Evolutionary conservation across 257 asterid species (phyloP).

Genomic region (Eucommia ulmoides): DNA sequence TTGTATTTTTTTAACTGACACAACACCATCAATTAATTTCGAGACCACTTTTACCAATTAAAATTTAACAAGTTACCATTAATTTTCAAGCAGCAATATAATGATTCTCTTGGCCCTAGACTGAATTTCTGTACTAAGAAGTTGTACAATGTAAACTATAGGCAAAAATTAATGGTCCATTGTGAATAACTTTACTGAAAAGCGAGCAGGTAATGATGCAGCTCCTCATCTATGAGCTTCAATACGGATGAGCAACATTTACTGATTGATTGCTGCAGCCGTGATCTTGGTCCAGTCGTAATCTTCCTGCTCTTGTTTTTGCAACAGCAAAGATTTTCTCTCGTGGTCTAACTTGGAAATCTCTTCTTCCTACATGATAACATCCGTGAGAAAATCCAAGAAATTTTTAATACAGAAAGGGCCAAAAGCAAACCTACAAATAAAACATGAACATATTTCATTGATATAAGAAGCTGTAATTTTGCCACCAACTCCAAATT

Average conservation of each 20-base stretch:
- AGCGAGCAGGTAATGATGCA: conserved; percentile 64
- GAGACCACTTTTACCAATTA: too few relatives aligned
- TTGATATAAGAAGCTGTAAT: background rate
- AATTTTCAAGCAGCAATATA: too few relatives aligned
- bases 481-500: too few relatives aligned
- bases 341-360: conserved; percentile 50
- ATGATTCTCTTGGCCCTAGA: too few relatives aligned
- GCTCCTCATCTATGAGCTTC: conserved; percentile 49
- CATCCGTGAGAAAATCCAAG: background rate
- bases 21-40: background rate
- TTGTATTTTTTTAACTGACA: background rate
- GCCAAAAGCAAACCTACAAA: background rate
- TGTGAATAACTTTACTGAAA: conserved; percentile 46
- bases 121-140: too few relatives aligned
- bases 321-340: conserved; percentile 39
- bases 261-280: conserved; percentile 51
- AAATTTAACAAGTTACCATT: too few relatives aligned
- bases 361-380: conserved; percentile 44
- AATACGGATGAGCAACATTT: conserved; percentile 35
- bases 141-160: too few relatives aligned
- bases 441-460: background rate
- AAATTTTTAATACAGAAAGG: background rate
- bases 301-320: conserved; percentile 49
- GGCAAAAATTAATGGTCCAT: too few relatives aligned
- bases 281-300: conserved; percentile 43